phyloP scores from a whole-genome alignment of 2,329 filamentous ascomycete genomes.

The Monilinia fructigena region DNA sequence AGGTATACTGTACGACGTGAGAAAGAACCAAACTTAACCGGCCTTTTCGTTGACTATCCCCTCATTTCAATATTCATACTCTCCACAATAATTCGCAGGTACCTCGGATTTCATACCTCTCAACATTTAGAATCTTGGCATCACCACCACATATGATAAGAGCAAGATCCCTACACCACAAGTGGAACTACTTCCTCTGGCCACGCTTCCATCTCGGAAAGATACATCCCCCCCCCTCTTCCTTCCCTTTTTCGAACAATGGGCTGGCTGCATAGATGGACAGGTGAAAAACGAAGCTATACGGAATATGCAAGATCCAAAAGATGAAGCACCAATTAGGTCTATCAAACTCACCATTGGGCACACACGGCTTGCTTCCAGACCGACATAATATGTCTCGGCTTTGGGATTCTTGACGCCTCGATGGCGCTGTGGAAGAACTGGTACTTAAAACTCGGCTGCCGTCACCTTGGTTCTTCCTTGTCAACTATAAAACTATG shows the following conservation, averaged over 20 bases:
- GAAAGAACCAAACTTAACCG: conserved; percentile 5
- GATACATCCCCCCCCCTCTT: background rate
- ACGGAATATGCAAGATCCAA: background rate
- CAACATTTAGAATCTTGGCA: conserved; percentile 12
- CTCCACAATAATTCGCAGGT: conserved; percentile 9
- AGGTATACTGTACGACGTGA: background rate
- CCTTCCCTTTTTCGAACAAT: background rate
- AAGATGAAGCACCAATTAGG: conserved; percentile 9
- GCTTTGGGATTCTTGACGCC: conserved; percentile 3
- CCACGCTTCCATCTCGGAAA: conserved; percentile 3
- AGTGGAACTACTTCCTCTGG: conserved; percentile 3
- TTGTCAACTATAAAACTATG: conserved; percentile 2
- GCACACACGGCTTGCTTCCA: conserved; percentile 8
- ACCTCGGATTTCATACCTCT: conserved; percentile 11
- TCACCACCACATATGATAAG: background rate
- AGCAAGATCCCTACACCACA: background rate
- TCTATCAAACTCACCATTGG: conserved; percentile 1
- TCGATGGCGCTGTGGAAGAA: conserved; percentile 10
- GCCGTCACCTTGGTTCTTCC: conserved; percentile 1
- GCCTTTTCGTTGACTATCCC: conserved; percentile 4
- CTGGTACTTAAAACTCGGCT: background rate
- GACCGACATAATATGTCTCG: background rate
- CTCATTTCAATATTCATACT: conserved; percentile 9
- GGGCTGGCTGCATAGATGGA: background rate
- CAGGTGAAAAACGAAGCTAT: background rate